These are phyloP conservation scores for Castanea crenata DNA, from an alignment of 306 rosid species.

Conservation along the genomic window DNA sequence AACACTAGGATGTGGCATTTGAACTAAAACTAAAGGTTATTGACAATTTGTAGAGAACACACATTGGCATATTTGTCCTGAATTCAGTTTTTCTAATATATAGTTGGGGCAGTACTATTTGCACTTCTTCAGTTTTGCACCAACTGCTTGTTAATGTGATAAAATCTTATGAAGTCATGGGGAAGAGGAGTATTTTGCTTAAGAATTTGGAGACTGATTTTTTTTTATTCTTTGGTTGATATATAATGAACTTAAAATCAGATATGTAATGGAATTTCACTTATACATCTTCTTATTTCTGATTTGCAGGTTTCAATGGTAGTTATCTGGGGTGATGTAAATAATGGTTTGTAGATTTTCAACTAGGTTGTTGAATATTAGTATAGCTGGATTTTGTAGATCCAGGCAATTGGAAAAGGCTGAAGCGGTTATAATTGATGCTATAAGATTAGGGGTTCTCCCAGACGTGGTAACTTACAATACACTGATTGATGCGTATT, in stretches of 20 bases:
- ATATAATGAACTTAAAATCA: not conserved
- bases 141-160: not conserved
- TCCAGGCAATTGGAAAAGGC: constrained; percentile 47
- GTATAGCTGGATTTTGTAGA: constrained; percentile 58
- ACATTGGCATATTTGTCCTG: not conserved
- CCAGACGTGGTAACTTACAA: constrained; percentile 74
- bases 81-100: not conserved
- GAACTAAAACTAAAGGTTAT: no score
- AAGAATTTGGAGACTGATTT: no score
- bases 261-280: not conserved
- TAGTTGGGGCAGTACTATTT: not conserved
- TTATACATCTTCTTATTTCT: not conserved
- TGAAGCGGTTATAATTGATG: constrained; percentile 55
- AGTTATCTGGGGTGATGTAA: constrained; percentile 28
- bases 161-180: not conserved
- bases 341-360: constrained; percentile 53
- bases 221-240: not conserved
- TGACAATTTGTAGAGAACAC: not conserved
- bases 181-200: not conserved
- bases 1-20: no score
- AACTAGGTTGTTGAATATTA: constrained; percentile 64
- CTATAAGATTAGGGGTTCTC: constrained; percentile 57
- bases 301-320: constrained; percentile 12
- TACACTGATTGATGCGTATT: constrained; percentile 64
- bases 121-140: not conserved